A percentile compares a stretch with the other conserved stretches of the same genome.
phyloP scores from a whole-genome alignment of 192 early-diverging fungal species.

The Radiomyces spectabilis region DNA sequence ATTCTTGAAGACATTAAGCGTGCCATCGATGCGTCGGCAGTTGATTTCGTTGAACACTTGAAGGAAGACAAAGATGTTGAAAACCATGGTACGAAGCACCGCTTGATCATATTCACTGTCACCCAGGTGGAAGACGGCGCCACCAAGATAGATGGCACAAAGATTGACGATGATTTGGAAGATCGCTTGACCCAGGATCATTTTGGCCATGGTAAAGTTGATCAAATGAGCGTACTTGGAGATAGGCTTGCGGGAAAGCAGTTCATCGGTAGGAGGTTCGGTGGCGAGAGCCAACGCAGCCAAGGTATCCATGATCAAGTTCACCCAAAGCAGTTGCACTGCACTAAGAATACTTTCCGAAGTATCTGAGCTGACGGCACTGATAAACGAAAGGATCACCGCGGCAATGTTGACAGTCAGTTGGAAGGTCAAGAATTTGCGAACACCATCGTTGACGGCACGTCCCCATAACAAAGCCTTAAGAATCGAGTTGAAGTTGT shows the following conservation, averaged over 20 bases:
- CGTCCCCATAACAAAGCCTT: conserved; percentile 77
- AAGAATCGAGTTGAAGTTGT: conserved; percentile 81
- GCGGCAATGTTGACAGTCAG: conserved; percentile 78
- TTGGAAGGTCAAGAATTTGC: conserved; percentile 84
- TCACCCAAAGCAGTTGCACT: conserved; percentile 92
- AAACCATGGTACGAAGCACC: conserved; percentile 74
- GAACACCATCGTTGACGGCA: conserved; percentile 76
- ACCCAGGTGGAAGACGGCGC: conserved; percentile 51
- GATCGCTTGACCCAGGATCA: conserved; percentile 84
- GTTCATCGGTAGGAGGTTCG: conserved; percentile 79
- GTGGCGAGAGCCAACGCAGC: conserved; percentile 90
- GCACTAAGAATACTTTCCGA: conserved; percentile 76
- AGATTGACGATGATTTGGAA: conserved; percentile 84
- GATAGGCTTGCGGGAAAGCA: conserved; percentile 75
- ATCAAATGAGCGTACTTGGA: conserved; percentile 72
- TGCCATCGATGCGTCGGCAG: conserved; percentile 72
- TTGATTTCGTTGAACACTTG: conserved; percentile 97
- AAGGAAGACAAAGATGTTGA: conserved; percentile 91
- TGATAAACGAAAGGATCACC: conserved; percentile 63
- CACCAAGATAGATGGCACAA: conserved; percentile 48
- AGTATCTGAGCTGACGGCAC: conserved; percentile 53
- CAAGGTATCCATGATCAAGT: conserved; percentile 92
- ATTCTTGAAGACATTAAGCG: conserved; percentile 84
- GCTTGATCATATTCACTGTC: conserved; percentile 24
- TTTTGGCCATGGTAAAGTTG: conserved; percentile 83